Conservation (phyloP, 2,329 filamentous ascomycete species). For the Colletotrichum sp. region DNA sequence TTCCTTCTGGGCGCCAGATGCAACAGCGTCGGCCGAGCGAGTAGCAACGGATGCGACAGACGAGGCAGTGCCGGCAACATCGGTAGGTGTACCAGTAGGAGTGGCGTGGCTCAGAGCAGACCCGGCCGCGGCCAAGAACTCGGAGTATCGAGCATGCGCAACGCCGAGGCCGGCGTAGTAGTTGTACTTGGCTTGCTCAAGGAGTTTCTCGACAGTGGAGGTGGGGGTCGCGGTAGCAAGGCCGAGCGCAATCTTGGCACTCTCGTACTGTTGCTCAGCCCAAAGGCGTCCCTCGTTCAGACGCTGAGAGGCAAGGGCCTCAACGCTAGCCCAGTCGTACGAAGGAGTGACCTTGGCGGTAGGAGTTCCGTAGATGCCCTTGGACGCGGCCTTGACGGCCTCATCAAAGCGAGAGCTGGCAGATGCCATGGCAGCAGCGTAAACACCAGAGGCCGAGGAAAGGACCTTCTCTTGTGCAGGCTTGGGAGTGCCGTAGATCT, state of each 20-base stretch:
- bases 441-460: conserved; percentile 70
- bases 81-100: conserved; percentile 64
- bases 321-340: conserved; percentile 52
- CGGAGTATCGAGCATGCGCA: conserved; percentile 79
- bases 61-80: conserved; percentile 54
- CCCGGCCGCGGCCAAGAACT: conserved; percentile 75
- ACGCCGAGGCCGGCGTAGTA: conserved; percentile 82
- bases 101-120: conserved; percentile 66
- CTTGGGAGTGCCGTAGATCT: conserved; percentile 72
- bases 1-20: conserved; percentile 51
- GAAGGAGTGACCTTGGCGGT: conserved; percentile 45
- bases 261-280: conserved; percentile 75
- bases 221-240: conserved; percentile 64
- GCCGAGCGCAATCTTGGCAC: conserved; percentile 69
- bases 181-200: conserved; percentile 64
- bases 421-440: conserved; percentile 67
- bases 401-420: conserved; percentile 64
- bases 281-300: conserved; percentile 72
- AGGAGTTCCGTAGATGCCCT: conserved; percentile 52
- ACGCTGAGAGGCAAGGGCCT: conserved; percentile 72
- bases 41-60: conserved; percentile 50
- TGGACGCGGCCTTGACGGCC: conserved; percentile 59
- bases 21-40: conserved; percentile 49
- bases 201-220: conserved; percentile 60
- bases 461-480: conserved; percentile 66